A percentile compares a stretch with the other conserved stretches of the same genome.
phyloP scores from a whole-genome alignment of 2,329 filamentous ascomycete species.

The Colletotrichum tofieldiae region DNA sequence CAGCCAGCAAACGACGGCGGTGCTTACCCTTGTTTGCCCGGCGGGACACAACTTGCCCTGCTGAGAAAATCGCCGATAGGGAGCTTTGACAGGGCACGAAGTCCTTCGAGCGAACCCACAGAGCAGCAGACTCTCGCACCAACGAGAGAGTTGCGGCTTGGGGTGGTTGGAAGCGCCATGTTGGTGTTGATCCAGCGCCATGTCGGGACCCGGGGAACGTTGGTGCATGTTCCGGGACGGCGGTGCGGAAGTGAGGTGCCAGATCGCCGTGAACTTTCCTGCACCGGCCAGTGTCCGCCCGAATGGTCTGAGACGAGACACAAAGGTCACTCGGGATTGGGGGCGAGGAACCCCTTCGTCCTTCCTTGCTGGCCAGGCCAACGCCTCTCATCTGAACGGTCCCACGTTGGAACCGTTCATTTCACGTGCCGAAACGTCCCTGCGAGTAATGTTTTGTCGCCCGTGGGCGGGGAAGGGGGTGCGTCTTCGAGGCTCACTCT shows the following conservation, averaged over 20 bases:
- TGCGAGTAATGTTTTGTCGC: slow-evolving; percentile 25
- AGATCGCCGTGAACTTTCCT: slow-evolving; percentile 15
- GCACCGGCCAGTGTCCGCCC: neutral
- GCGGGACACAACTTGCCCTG: neutral
- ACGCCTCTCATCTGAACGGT: slow-evolving; percentile 15
- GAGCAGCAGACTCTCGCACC: neutral
- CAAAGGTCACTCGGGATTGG: neutral
- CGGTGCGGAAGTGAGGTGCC: slow-evolving; percentile 21
- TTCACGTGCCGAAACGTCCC: slow-evolving; percentile 34
- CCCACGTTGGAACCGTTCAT: slow-evolving; percentile 18
- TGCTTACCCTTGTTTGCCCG: neutral
- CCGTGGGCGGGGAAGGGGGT: neutral
- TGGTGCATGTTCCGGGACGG: slow-evolving; percentile 33
- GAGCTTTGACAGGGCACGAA: neutral
- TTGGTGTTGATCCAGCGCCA: slow-evolving; percentile 1
- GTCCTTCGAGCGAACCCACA: neutral
- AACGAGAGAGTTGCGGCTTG: neutral
- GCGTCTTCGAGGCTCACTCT: neutral
- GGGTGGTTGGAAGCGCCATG: neutral
- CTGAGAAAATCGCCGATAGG: neutral
- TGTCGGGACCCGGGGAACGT: slow-evolving; percentile 33
- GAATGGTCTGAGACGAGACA: neutral
- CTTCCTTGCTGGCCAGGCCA: slow-evolving; percentile 7
- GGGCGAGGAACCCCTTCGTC: slow-evolving; percentile 17
- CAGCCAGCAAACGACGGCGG: neutral